A percentile compares a stretch with the other conserved stretches of the same genome.
phyloP scores from a whole-genome alignment of 2,329 filamentous ascomycete genomes.

The Claviceps humidiphila region DNA sequence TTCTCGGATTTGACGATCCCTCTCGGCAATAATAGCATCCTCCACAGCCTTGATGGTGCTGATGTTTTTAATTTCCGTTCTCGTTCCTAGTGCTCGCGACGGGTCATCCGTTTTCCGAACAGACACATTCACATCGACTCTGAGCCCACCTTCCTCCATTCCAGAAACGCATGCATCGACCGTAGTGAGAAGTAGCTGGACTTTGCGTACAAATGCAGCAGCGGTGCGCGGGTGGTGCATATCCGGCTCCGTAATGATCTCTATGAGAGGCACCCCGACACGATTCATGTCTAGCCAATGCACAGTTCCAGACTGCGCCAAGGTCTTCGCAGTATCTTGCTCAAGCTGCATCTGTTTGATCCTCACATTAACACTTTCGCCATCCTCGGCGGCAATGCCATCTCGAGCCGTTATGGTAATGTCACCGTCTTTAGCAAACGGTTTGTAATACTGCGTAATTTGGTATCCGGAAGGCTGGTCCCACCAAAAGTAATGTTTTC shows the following conservation, averaged over 20 bases:
- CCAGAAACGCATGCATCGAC: constrained; percentile 80
- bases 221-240: constrained; percentile 81
- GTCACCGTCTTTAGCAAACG: constrained; percentile 55
- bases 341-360: constrained; percentile 96
- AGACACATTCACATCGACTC: constrained; percentile 93
- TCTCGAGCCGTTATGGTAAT: constrained; percentile 63
- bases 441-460: constrained; percentile 88
- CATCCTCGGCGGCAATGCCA: constrained; percentile 64
- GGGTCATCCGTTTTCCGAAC: constrained; percentile 47
- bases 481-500: constrained; percentile 99
- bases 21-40: constrained; percentile 83
- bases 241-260: constrained; percentile 86
- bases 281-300: constrained; percentile 90
- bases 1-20: constrained; percentile 73
- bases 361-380: constrained; percentile 55
- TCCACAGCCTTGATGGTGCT: constrained; percentile 92
- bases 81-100: constrained; percentile 50
- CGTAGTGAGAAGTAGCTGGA: constrained; percentile 65
- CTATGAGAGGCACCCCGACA: constrained; percentile 78
- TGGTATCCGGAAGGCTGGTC: constrained; percentile 95
- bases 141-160: constrained; percentile 83
- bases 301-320: constrained; percentile 57
- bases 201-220: constrained; percentile 76
- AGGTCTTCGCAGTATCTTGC: constrained; percentile 93
- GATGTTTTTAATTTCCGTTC: constrained; percentile 95